Conservation (phyloP, 140 eudicot species). For the Bidens hawaiensis region DNA sequence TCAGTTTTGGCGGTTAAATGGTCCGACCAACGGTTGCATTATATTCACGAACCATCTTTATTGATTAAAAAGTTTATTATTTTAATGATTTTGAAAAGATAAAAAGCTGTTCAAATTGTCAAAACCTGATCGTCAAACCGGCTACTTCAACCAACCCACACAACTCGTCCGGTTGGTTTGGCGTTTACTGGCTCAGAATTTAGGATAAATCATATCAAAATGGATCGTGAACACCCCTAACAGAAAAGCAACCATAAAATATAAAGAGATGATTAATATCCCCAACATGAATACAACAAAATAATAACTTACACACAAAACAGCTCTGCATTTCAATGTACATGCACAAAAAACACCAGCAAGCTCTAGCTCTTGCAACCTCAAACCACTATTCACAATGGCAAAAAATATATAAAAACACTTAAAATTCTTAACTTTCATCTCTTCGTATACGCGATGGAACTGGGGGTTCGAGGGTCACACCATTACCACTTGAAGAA, state of each 20-base stretch:
- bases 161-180: neutral
- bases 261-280: neutral
- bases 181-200: neutral
- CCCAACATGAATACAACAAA: neutral
- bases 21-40: neutral
- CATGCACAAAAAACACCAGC: conserved; percentile 12
- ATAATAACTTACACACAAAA: neutral
- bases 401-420: neutral
- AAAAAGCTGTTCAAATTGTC: neutral
- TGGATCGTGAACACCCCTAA: neutral
- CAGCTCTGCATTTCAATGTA: conserved; percentile 2
- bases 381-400: neutral
- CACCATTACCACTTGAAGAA: conserved; percentile 33
- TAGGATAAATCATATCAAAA: neutral
- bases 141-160: neutral
- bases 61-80: neutral
- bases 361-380: conserved; percentile 5
- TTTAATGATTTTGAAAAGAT: neutral
- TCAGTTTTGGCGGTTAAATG: neutral
- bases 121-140: neutral
- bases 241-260: neutral
- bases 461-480: conserved; percentile 55
- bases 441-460: conserved; percentile 48
- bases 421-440: conserved; percentile 21
- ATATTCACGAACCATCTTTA: neutral